These are phyloP conservation scores for Zanthoxylum bungeanum DNA, from an alignment of 345 rosid species.

Conservation along the genomic window DNA sequence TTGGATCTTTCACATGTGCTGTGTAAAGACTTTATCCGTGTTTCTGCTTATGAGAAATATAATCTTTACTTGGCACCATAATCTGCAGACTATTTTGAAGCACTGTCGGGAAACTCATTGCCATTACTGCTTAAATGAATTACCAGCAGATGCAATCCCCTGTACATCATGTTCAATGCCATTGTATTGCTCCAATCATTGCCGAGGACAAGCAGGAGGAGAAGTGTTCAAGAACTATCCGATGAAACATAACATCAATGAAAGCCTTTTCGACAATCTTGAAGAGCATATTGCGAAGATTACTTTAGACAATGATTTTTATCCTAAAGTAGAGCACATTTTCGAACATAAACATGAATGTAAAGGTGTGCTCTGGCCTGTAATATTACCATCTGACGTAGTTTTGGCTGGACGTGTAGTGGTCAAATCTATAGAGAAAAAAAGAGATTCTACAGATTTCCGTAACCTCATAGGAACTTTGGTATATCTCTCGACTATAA, in stretches of 20 bases:
- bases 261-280: constrained; percentile 27
- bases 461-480: constrained; percentile 33
- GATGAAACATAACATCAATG: constrained; percentile 18
- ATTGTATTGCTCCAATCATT: constrained; percentile 70
- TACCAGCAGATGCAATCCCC: constrained; percentile 69
- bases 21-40: neutral
- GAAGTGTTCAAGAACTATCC: constrained; percentile 16
- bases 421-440: constrained; percentile 45
- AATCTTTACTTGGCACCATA: constrained; percentile 2
- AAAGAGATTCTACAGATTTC: constrained; percentile 28
- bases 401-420: constrained; percentile 75
- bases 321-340: constrained; percentile 31
- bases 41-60: constrained; percentile 1
- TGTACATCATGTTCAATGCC: constrained; percentile 71
- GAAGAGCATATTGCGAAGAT: constrained; percentile 39
- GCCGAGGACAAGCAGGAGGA: constrained; percentile 61
- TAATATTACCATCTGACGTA: constrained; percentile 64
- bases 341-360: constrained; percentile 88
- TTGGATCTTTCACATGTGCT: neutral
- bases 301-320: constrained; percentile 18
- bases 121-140: constrained; percentile 79
- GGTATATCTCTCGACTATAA: constrained; percentile 31
- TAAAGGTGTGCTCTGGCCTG: constrained; percentile 71
- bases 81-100: constrained; percentile 58
- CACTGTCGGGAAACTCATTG: constrained; percentile 67